Percentiles rank a stretch among this genome's conserved stretches.
These are phyloP conservation scores for Danielozyma ontarioensis DNA, from an alignment of 805 yeast species.

Conservation along the genomic window DNA sequence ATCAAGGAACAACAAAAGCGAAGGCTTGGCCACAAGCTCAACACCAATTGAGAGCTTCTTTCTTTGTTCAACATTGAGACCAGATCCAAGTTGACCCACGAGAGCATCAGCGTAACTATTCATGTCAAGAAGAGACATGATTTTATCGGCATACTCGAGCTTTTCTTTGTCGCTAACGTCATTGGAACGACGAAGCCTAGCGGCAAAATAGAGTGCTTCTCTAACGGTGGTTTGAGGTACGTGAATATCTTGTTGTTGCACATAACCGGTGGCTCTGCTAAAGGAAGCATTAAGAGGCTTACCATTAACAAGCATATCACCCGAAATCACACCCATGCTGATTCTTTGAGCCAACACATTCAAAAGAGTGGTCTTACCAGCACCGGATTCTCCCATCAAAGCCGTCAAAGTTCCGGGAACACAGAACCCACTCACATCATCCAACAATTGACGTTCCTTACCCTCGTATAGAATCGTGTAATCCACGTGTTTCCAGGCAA, in stretches of 20 bases:
- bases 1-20: slow-evolving; percentile 48
- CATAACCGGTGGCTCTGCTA: slow-evolving; percentile 53
- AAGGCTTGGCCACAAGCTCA: slow-evolving; percentile 52
- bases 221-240: slow-evolving; percentile 46
- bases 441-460: slow-evolving; percentile 30
- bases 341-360: slow-evolving; percentile 51
- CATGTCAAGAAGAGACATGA: slow-evolving; percentile 49
- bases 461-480: slow-evolving; percentile 51
- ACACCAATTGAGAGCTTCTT: slow-evolving; percentile 52
- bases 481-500: slow-evolving; percentile 56
- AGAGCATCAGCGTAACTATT: slow-evolving; percentile 48
- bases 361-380: slow-evolving; percentile 55
- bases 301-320: slow-evolving; percentile 56
- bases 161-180: slow-evolving; percentile 39
- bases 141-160: slow-evolving; percentile 46
- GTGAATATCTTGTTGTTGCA: slow-evolving; percentile 57
- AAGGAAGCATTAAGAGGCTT: slow-evolving; percentile 43
- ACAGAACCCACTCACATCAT: slow-evolving; percentile 25
- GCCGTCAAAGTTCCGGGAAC: slow-evolving; percentile 55
- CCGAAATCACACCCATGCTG: slow-evolving; percentile 49
- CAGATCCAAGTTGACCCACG: slow-evolving; percentile 42
- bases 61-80: slow-evolving; percentile 51
- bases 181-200: slow-evolving; percentile 42
- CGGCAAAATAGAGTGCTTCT: slow-evolving; percentile 50
- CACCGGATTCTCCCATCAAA: slow-evolving; percentile 62